Evolutionary conservation across 1,284 basidiomycete species (phyloP).

Genomic region (Laetiporus sulphureus): DNA sequence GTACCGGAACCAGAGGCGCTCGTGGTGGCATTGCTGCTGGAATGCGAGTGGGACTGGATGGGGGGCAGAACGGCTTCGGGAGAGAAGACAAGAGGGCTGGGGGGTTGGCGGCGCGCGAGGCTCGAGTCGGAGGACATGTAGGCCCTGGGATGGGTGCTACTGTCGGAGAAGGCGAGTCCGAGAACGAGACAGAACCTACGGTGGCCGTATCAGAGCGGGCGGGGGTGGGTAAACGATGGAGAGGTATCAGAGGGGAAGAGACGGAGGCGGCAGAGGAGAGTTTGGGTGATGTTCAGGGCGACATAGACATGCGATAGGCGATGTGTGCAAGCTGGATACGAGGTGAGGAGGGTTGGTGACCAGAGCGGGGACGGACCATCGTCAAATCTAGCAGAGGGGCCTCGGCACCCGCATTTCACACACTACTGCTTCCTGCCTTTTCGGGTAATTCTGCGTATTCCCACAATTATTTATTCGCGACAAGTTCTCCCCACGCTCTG

Average conservation of each 20-base stretch:
- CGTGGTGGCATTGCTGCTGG: constrained; percentile 20
- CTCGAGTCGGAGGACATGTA: constrained; percentile 54
- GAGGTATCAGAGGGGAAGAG: constrained; percentile 12
- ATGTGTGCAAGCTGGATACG: constrained; percentile 16
- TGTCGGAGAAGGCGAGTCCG: constrained; percentile 6
- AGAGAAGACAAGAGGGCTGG: constrained; percentile 71
- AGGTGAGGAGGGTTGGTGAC: constrained; percentile 17
- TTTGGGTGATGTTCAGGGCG: constrained; percentile 12
- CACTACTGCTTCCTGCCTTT: constrained; percentile 5
- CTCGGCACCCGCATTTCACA: constrained; percentile 12
- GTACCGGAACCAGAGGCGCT: constrained; percentile 47
- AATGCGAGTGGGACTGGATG: constrained; percentile 30
- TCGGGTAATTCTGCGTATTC: not conserved
- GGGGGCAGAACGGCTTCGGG: constrained; percentile 57
- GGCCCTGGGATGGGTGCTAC: constrained; percentile 16
- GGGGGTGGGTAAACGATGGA: constrained; percentile 15
- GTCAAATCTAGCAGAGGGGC: constrained; percentile 10
- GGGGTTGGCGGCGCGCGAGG: constrained; percentile 58
- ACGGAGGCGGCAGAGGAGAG: constrained; percentile 18
- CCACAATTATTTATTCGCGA: not conserved
- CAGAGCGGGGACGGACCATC: constrained; percentile 7
- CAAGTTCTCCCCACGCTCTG: not conserved
- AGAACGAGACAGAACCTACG: constrained; percentile 1
- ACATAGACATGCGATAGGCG: constrained; percentile 26
- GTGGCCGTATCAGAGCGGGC: not conserved